Evolutionary conservation across 208 protist genomes (phyloP).

Genomic region (Trypanosomatidae sp.): DNA sequence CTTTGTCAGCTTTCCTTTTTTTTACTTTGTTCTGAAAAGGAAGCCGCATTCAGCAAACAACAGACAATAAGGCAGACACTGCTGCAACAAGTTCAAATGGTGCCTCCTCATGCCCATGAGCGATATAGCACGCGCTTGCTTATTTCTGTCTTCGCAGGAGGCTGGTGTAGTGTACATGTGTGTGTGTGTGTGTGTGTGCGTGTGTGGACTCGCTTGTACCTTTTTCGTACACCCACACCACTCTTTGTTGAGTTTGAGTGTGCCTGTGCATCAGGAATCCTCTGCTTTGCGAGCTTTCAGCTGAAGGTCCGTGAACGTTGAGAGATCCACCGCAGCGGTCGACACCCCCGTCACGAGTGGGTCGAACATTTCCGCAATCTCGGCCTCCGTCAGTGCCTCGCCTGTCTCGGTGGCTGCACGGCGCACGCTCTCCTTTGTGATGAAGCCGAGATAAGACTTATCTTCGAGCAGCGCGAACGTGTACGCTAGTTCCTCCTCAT

Average conservation of each 20-base stretch:
- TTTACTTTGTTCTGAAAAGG: not conserved
- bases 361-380: slow-evolving; percentile 87
- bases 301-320: slow-evolving; percentile 70
- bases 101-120: not conserved
- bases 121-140: not conserved
- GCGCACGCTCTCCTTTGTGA: slow-evolving; percentile 80
- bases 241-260: not conserved
- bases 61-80: not conserved
- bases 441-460: slow-evolving; percentile 72
- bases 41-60: not conserved
- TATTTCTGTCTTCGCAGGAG: not conserved
- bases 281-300: slow-evolving; percentile 42
- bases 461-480: slow-evolving; percentile 80
- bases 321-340: slow-evolving; percentile 67
- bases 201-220: not conserved
- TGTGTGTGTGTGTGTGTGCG: not conserved
- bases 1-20: not conserved
- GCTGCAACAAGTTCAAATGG: not conserved
- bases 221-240: not conserved
- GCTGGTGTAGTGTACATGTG: not conserved
- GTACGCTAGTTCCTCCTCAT: slow-evolving; percentile 71
- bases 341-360: slow-evolving; percentile 72
- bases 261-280: slow-evolving; percentile 9
- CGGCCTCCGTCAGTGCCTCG: slow-evolving; percentile 75
- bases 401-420: slow-evolving; percentile 50